phyloP scores from a whole-genome alignment of 495 filamentous ascomycete species.

The Penicillium parvum region DNA sequence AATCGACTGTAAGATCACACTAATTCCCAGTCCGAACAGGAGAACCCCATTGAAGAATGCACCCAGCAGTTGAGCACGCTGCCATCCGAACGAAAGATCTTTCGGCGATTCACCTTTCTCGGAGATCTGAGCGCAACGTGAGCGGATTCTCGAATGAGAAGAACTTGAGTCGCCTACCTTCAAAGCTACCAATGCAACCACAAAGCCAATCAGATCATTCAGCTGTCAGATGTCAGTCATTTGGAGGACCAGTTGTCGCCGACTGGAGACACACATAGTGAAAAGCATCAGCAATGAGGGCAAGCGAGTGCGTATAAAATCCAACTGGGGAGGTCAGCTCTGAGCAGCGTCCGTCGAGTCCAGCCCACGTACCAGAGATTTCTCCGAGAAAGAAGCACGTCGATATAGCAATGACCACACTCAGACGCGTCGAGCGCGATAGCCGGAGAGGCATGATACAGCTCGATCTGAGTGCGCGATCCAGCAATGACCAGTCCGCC shows the following conservation, averaged over 20 bases:
- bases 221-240: conserved; percentile 45
- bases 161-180: no score
- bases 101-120: conserved; percentile 22
- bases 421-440: conserved; percentile 37
- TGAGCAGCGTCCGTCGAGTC: background rate
- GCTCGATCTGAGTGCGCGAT: no score
- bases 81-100: conserved; percentile 55
- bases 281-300: conserved; percentile 87
- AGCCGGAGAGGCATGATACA: conserved; percentile 24
- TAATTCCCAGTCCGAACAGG: conserved; percentile 76
- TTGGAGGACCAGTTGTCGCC: no score
- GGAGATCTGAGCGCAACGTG: conserved; percentile 3
- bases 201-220: conserved; percentile 84
- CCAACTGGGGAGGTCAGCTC: conserved; percentile 48
- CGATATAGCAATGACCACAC: conserved; percentile 47
- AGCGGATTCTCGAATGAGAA: no score
- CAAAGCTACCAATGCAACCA: conserved; percentile 80
- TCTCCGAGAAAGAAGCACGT: conserved; percentile 48
- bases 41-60: conserved; percentile 88
- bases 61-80: conserved; percentile 78
- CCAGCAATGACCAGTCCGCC: no score
- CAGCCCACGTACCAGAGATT: conserved; percentile 36
- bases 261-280: conserved; percentile 64
- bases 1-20: conserved; percentile 86
- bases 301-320: conserved; percentile 76